phyloP scores from a whole-genome alignment of 305 asterid genomes.

The Fraxinus angustifolia region DNA sequence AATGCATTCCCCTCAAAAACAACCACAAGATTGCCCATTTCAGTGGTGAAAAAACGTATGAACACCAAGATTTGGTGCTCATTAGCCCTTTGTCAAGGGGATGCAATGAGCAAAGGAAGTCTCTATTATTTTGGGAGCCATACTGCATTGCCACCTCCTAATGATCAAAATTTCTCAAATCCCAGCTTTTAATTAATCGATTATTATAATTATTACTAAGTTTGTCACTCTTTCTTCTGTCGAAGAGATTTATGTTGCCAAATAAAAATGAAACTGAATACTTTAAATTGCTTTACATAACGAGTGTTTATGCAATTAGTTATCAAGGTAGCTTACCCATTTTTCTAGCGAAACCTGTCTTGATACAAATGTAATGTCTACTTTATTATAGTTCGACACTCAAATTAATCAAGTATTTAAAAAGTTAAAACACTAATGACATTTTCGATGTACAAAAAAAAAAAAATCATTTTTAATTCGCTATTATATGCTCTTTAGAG shows the following conservation, averaged over 20 bases:
- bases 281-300: not conserved
- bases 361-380: not conserved
- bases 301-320: not conserved
- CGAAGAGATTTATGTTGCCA: conserved; percentile 16
- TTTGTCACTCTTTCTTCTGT: conserved; percentile 2
- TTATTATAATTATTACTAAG: conserved; percentile 11
- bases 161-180: conserved; percentile 21
- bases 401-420: no score
- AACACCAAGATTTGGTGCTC: conserved; percentile 34
- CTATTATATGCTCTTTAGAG: not conserved
- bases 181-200: conserved; percentile 9
- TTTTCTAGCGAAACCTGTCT: not conserved
- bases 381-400: not conserved
- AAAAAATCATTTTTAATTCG: not conserved
- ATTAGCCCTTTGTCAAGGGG: conserved; percentile 39
- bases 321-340: not conserved
- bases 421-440: not conserved
- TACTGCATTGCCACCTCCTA: conserved; percentile 62
- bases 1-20: conserved; percentile 11
- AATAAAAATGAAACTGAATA: not conserved
- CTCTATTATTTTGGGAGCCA: conserved; percentile 49
- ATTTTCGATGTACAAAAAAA: not conserved
- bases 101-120: conserved; percentile 53
- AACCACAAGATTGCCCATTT: conserved; percentile 11
- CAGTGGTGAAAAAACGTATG: conserved; percentile 15